Evolutionary conservation across 2,329 filamentous ascomycete genomes (phyloP).

Genomic region (Fusarium papillatum): DNA sequence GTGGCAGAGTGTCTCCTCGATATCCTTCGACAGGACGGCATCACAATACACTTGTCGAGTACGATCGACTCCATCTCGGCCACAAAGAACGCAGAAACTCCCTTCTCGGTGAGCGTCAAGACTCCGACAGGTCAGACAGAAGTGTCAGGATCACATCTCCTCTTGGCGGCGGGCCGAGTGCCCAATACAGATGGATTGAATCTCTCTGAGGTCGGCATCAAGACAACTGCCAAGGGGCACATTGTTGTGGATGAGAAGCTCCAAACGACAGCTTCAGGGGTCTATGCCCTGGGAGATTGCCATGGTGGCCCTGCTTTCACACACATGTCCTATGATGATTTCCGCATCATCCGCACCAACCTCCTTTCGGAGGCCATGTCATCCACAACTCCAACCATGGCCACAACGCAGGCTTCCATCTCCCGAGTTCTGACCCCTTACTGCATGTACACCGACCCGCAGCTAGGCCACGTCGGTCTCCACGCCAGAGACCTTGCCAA

Average conservation of each 20-base stretch:
- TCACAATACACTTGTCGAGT: slow-evolving; percentile 56
- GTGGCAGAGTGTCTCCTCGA: slow-evolving; percentile 56
- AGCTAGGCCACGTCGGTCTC: slow-evolving; percentile 65
- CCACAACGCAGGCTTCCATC: slow-evolving; percentile 38
- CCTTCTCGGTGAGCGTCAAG: slow-evolving; percentile 36
- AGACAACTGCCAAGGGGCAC: slow-evolving; percentile 56
- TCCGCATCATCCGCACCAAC: slow-evolving; percentile 63
- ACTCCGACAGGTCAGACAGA: slow-evolving; percentile 37
- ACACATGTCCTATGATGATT: slow-evolving; percentile 70
- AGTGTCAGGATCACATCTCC: slow-evolving; percentile 59
- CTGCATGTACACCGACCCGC: slow-evolving; percentile 66
- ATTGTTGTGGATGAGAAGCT: slow-evolving; percentile 59
- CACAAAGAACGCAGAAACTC: slow-evolving; percentile 11
- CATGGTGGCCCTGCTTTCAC: slow-evolving; percentile 67
- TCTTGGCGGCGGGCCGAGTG: slow-evolving; percentile 62
- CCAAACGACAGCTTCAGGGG: slow-evolving; percentile 54
- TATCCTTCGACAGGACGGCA: slow-evolving; percentile 61
- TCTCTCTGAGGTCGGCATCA: slow-evolving; percentile 55
- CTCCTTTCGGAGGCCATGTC: slow-evolving; percentile 49
- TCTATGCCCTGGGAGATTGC: slow-evolving; percentile 66
- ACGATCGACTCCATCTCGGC: slow-evolving; percentile 45
- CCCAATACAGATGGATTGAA: slow-evolving; percentile 64
- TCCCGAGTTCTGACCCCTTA: slow-evolving; percentile 58
- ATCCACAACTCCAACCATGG: slow-evolving; percentile 42
- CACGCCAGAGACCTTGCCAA: slow-evolving; percentile 54